phyloP scores from a whole-genome alignment of 495 filamentous ascomycete genomes.

The Xylona heveae region DNA sequence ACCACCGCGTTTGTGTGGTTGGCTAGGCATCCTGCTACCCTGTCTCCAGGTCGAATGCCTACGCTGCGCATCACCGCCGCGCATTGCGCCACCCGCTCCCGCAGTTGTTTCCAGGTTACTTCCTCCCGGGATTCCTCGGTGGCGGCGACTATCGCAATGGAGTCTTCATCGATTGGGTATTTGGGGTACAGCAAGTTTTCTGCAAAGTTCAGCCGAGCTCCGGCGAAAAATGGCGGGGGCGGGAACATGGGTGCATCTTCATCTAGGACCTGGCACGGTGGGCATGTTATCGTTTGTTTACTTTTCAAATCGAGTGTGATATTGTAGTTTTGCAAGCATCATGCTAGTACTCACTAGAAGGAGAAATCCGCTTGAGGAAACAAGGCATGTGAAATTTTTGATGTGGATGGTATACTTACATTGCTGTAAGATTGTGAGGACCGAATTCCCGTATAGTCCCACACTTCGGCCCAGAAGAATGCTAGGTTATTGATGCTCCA shows the following conservation, averaged over 20 bases:
- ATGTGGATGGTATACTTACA: too few relatives aligned
- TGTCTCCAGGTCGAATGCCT: constrained; percentile 41
- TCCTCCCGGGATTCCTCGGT: constrained; percentile 47
- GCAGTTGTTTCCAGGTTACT: constrained; percentile 61
- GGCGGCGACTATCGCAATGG: constrained; percentile 44
- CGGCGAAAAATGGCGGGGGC: constrained; percentile 62
- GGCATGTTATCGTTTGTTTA: too few relatives aligned
- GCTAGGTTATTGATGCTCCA: constrained; percentile 68
- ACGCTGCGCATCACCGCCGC: constrained; percentile 43
- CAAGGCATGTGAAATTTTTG: constrained; percentile 2
- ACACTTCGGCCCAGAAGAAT: constrained; percentile 69
- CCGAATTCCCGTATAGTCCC: constrained; percentile 56
- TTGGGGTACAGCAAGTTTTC: constrained; percentile 75
- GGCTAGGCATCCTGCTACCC: constrained; percentile 68
- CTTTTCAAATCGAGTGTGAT: too few relatives aligned
- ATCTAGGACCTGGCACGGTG: constrained; percentile 61
- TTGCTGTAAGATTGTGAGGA: constrained; percentile 38
- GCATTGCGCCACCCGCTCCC: constrained; percentile 54
- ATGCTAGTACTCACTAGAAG: too few relatives aligned
- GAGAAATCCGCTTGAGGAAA: too few relatives aligned
- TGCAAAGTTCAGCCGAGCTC: constrained; percentile 66
- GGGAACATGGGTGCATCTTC: constrained; percentile 54
- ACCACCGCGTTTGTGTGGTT: constrained; percentile 72
- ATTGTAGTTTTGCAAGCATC: too few relatives aligned
- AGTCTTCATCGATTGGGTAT: constrained; percentile 30